Base-by-base conservation (phyloP, 2,329 filamentous ascomycete species). In the Cercospora zeae-maydis region DNA sequence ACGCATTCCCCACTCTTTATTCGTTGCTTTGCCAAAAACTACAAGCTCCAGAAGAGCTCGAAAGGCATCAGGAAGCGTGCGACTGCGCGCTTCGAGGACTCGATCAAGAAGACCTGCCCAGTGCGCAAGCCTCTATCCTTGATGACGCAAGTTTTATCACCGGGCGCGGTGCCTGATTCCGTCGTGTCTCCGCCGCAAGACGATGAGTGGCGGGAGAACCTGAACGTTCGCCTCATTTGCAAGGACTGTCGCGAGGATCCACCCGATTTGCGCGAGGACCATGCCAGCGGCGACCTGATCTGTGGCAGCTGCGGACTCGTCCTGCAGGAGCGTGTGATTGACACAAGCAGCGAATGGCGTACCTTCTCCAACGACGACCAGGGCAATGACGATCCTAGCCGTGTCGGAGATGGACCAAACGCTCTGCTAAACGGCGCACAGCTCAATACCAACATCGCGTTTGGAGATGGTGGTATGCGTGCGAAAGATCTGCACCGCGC, bases 301-400 rank as follows among this genome's bases (percentile, higher is more conserved):
- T 99, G 95, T 75, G 90, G 85, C 63, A 92, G 89, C 65, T 99
- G 95, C 73, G 95, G 95, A 37, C 83, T 97, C 34, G 95, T 99
- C 5, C 85, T 99, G 31, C 90, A 90, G 64, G 90, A 93, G 73
- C 89, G 92, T 69, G 92, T 95, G 75, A 93, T 99, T 74, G 96
- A 99, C 75, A 96, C 91, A 65, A 90, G 96, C 66, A 96, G 92
- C 53, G 95, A 99, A 80, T 99, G 95, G 95, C 91, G 95, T 75
- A 99, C 95, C 0, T 99, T 99, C 79, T 92, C 93, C 75, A 98
- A 98, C 75, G 95, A 99, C 74, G 96, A 99, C 75, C 92, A 96
- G 77, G 92, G 91, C 73, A 93, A 91, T 73, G 96, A 98, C 71
- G 95, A 99, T 70, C 95, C 96, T 4, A 97, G 92, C 63, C 95